Percentiles rank a stretch among this genome's conserved stretches.
Evolutionary conservation across 345 rosid genomes (phyloP).

Genomic region (Citrus mangshanensis): DNA sequence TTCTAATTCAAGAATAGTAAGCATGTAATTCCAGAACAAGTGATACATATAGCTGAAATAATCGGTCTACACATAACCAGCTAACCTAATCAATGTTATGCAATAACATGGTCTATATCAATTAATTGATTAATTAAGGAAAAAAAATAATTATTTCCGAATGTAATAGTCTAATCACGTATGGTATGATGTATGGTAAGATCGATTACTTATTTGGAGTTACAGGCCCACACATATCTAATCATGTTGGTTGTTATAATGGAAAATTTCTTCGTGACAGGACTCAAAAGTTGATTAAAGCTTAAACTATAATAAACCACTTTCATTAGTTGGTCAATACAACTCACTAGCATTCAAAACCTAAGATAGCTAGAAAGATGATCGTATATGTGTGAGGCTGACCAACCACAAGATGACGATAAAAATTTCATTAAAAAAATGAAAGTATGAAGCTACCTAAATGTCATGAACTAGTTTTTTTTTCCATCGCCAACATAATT

Average conservation of each 20-base stretch:
- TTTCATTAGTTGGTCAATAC: conserved; percentile 16
- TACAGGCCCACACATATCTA: conserved; percentile 63
- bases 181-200: conserved; percentile 17
- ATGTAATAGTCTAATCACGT: conserved; percentile 37
- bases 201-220: conserved; percentile 28
- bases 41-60: background rate
- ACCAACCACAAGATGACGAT: too few relatives aligned
- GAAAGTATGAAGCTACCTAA: too few relatives aligned
- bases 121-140: background rate
- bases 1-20: background rate
- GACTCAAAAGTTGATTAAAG: conserved; percentile 38
- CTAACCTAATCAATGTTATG: conserved; percentile 5
- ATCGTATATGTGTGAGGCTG: background rate
- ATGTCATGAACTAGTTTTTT: too few relatives aligned
- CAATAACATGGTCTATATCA: conserved; percentile 6
- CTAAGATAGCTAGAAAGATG: background rate
- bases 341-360: conserved; percentile 11
- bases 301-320: conserved; percentile 20
- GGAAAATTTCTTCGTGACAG: conserved; percentile 31
- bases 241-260: conserved; percentile 57
- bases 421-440: too few relatives aligned
- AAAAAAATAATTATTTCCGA: conserved; percentile 17
- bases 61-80: conserved; percentile 11
- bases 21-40: background rate
- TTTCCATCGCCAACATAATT: too few relatives aligned